Conservation (phyloP, 495 filamentous ascomycete species). For the Elaphomyces granulatus region DNA sequence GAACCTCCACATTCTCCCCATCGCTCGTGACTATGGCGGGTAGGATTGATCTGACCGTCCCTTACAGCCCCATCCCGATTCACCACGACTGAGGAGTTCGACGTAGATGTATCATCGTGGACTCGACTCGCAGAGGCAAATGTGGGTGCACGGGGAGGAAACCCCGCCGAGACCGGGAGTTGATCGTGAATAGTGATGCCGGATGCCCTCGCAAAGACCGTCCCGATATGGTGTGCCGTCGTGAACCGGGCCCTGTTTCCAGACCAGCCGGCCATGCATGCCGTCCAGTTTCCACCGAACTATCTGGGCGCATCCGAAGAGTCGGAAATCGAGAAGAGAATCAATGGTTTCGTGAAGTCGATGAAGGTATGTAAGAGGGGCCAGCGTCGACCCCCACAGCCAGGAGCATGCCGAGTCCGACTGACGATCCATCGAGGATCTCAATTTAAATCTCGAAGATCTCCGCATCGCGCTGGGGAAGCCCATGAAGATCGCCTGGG, state of each 20-base stretch:
- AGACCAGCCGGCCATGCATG: conserved; percentile 27
- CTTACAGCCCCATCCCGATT: no score
- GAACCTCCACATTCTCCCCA: conserved; percentile 62
- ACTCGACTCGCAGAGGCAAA: conserved; percentile 90
- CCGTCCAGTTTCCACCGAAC: conserved; percentile 48
- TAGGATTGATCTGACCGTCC: conserved; percentile 22
- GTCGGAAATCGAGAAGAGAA: conserved; percentile 54
- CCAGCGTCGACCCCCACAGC: not conserved
- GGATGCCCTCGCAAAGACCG: conserved; percentile 82
- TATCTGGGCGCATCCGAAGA: conserved; percentile 60
- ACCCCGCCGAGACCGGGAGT: no score
- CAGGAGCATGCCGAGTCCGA: conserved; percentile 5
- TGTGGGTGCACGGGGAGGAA: no score
- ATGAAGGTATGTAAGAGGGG: conserved; percentile 32
- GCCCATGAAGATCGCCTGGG: conserved; percentile 30
- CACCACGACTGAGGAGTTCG: no score
- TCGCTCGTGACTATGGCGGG: conserved; percentile 50
- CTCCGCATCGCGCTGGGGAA: conserved; percentile 24
- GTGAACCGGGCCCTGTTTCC: conserved; percentile 73
- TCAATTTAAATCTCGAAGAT: conserved; percentile 35
- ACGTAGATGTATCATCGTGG: conserved; percentile 75
- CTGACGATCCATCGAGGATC: conserved; percentile 16
- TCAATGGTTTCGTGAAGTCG: conserved; percentile 50
- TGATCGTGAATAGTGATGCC: conserved; percentile 49
- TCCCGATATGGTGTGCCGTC: conserved; percentile 86